Conservation (phyloP, 495 filamentous ascomycete species). For the Penicillium dipodomyicola region DNA sequence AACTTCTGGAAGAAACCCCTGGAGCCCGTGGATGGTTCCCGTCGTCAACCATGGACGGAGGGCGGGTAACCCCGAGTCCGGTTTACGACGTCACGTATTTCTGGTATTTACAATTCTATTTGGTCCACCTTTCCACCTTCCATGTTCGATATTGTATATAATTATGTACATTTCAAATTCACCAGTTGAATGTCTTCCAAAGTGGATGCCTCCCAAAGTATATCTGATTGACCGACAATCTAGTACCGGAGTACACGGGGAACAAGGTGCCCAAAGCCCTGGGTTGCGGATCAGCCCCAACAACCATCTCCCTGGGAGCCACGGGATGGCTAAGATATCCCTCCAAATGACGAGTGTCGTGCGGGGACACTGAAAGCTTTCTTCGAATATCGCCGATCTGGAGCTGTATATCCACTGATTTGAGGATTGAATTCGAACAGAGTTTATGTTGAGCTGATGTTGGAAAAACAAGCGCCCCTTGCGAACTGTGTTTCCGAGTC, state of each 20-base stretch:
- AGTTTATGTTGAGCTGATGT: neutral
- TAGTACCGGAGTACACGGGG: conserved; percentile 1
- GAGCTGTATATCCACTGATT: neutral
- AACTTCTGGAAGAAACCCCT: neutral
- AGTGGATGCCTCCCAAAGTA: neutral
- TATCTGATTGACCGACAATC: neutral
- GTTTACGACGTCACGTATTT: neutral
- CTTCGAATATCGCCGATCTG: neutral
- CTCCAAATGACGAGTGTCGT: neutral
- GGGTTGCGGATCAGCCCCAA: conserved; percentile 10
- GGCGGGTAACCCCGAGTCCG: neutral
- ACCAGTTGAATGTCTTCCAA: neutral
- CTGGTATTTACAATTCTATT: conserved; percentile 1
- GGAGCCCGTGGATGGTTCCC: neutral
- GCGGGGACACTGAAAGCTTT: neutral
- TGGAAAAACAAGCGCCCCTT: conserved; percentile 2
- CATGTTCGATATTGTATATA: neutral
- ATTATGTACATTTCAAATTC: neutral
- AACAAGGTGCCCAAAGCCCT: conserved; percentile 1
- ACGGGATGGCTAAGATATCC: conserved; percentile 1
- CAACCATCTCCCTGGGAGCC: conserved; percentile 8
- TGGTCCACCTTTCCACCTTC: neutral
- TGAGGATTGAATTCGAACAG: neutral
- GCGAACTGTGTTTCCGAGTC: conserved; percentile 1
- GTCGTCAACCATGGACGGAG: conserved; percentile 2